Base-by-base conservation (phyloP, 768 basidiomycete genomes). In the Hypholoma sublateritium region DNA sequence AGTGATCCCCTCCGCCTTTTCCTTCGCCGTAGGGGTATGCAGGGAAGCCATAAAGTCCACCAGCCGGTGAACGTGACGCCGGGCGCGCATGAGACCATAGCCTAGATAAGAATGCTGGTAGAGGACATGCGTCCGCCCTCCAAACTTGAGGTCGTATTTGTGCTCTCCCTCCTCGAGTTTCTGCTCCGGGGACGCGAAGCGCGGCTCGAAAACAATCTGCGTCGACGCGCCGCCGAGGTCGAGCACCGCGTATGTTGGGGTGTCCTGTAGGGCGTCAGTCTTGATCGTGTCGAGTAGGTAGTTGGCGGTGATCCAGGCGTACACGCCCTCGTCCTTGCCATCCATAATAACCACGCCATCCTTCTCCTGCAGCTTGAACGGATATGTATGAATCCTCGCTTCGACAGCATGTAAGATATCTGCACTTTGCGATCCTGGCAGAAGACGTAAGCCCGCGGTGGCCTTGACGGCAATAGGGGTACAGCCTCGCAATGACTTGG, bases 61-160 rank as follows among this genome's bases (percentile, higher is more conserved):
- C 49, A 99, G 75, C 61, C 85, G 85, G 69, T 99, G 94, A 12
- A 97, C 89, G 67, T 88, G 86, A 70, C 80, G 76, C 60, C 96
- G 72, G 22, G 93, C 95, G 22, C 82, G 79, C 93, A 94, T 98
- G 32, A 98, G 78, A 11, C 97, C 97, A 73, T 95, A 99, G 4
- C 95, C 97, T 55, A 98, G 81, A 74, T 98, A 97, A 54, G 96
- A 98, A 67, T 99, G 96, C 74, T 98, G 97, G 73, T 98, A 98
- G 60, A 98, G 71, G 59, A 86, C 84, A 69, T 89, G 84, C 50
- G 74, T 80, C 62, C 73, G 75, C 16, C 88, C 91, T 3, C 83
- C 89, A 66, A 95, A 95, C 35, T 70, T 74, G 47, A 98, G 79
- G 47, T 85, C 85, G 71, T 94, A 97, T 73, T 91, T 92, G 77